Evolutionary conservation across 176 grass and related monocot genomes (phyloP), one percentile per base, ranked within the genome.

Genomic region (Bothriochloa decipiens): DNA sequence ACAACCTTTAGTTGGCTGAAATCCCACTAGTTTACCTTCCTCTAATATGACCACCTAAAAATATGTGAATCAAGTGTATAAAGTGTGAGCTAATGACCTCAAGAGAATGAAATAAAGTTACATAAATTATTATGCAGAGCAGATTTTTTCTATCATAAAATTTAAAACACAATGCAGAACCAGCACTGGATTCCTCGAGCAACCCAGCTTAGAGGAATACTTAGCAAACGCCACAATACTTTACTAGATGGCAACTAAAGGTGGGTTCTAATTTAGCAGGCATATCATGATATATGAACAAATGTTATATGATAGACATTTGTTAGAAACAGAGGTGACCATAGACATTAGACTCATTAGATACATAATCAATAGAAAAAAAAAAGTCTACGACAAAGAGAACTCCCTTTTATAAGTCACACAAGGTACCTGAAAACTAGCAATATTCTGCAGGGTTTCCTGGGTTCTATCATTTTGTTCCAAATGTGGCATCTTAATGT

Each of bases 1-100:
- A 92, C 92, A 85, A 84, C 92, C 82, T 72, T 67, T 98, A 23
- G 89, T 98, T 74, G 95, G 95, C 85, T 95, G 92, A 90, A 98
- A 95, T 37, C 96, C 96, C 29, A 98, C 85, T 52, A 98, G 57
- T 67, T 91, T 94, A 79, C 92, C 92, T 88, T 85, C 77, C 88
- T 81, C 85, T 85, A 92, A 93, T 66, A 98, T 64, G 45, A 93
- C 90, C 69, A 98, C 93, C 96, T 98, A 81, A 82, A n/a, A 82
- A 66, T 79, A 78, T 13, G 77, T 28, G 5, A 72, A 71, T 60
- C 23, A 40, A 67, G 0, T 20, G 25, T 58, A 65, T 27, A 82
- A n/a, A 86, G 36, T 78, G 33, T 60, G 39, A 82, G 58, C 18
- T 52, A 58, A 26, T 57, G 11, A 29, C 50, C 28, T 81, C 33